Conservation (phyloP, 2,329 filamentous ascomycete genomes). For the Cercospora sp. region DNA sequence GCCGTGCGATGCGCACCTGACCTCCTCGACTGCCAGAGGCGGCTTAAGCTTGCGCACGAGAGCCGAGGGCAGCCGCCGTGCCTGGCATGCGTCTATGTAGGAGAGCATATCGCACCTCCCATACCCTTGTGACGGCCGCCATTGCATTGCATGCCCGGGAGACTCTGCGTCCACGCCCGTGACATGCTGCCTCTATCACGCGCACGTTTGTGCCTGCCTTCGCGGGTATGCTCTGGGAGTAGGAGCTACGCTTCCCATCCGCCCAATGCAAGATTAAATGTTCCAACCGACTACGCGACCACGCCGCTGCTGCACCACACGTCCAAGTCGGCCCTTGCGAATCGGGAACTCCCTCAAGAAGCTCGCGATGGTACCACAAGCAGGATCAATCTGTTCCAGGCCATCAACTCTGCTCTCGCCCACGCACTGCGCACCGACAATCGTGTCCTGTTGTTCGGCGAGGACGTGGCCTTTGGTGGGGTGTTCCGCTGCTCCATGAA, state of each 20-base stretch:
- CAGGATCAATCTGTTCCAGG: slow-evolving; percentile 89
- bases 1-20: background rate
- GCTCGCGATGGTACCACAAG: slow-evolving; percentile 59
- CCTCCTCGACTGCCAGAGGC: background rate
- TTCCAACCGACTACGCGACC: slow-evolving; percentile 81
- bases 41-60: background rate
- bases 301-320: slow-evolving; percentile 80
- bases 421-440: slow-evolving; percentile 82
- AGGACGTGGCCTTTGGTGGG: slow-evolving; percentile 95
- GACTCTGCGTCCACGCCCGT: background rate
- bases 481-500: slow-evolving; percentile 89
- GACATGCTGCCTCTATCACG: background rate
- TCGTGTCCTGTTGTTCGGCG: slow-evolving; percentile 85
- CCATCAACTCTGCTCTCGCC: slow-evolving; percentile 85
- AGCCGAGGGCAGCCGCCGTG: background rate
- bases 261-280: slow-evolving; percentile 67
- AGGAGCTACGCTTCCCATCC: slow-evolving; percentile 51
- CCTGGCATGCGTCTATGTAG: background rate
- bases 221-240: background rate
- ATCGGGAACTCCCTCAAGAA: slow-evolving; percentile 64
- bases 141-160: background rate
- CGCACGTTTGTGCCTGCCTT: background rate
- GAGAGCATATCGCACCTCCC: background rate
- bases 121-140: background rate
- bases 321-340: slow-evolving; percentile 67